Percentiles rank a stretch among this genome's conserved stretches.
Conservation (phyloP, 441 rosid genomes). For the Pelargonium australe region DNA sequence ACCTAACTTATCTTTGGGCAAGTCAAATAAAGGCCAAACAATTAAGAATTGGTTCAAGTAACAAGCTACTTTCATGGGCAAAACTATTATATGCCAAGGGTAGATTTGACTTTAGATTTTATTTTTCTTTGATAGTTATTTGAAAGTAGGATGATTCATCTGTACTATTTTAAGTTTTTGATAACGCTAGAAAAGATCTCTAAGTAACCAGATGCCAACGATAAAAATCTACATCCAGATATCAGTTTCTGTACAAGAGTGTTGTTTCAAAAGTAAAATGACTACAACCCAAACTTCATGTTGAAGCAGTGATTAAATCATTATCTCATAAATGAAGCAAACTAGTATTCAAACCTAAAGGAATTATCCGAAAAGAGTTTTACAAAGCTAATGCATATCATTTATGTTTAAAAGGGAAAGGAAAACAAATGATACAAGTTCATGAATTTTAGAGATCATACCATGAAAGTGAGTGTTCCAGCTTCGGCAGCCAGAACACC, state of each 20-base stretch:
- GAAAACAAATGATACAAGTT: background rate
- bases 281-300: background rate
- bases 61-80: no score
- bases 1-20: background rate
- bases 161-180: background rate
- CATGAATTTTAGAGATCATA: constrained; percentile 20
- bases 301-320: background rate
- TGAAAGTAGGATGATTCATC: background rate
- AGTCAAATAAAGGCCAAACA: background rate
- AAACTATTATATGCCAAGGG: background rate
- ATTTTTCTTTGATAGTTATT: background rate
- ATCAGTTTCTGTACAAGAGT: background rate
- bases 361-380: background rate
- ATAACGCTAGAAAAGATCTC: background rate
- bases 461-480: constrained; percentile 79
- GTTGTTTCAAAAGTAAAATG: background rate
- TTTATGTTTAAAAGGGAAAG: background rate
- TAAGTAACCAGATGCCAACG: background rate
- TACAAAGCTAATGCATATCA: constrained; percentile 1
- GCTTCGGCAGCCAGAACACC: constrained; percentile 90
- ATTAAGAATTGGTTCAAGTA: background rate
- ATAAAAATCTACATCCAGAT: background rate
- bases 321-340: background rate
- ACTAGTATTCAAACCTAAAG: background rate
- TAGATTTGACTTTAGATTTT: background rate